These are phyloP conservation scores for Xylaria cubensis DNA, from an alignment of 495 filamentous ascomycete species.

Conservation along the genomic window DNA sequence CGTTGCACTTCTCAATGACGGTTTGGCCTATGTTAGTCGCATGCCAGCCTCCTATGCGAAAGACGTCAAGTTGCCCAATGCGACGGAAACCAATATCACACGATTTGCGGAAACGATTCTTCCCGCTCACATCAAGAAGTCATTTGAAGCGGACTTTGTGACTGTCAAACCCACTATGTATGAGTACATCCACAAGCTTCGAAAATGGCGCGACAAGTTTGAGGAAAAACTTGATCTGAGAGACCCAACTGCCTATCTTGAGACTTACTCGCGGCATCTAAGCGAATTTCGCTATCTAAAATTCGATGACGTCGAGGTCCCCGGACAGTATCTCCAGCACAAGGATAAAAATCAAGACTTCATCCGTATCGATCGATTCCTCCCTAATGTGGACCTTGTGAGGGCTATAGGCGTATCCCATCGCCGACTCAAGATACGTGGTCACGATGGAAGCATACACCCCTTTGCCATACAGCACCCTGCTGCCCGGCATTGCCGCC, in stretches of 20 bases:
- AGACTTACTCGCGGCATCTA: conserved; percentile 83
- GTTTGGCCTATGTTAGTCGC: conserved; percentile 83
- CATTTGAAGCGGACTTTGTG: conserved; percentile 97
- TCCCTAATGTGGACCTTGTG: conserved; percentile 91
- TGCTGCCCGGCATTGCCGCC: conserved; percentile 84
- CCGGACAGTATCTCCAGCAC: conserved; percentile 94
- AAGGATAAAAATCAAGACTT: conserved; percentile 99
- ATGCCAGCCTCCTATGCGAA: conserved; percentile 84
- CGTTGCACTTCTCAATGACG: conserved; percentile 94
- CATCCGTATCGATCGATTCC: conserved; percentile 92
- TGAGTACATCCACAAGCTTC: conserved; percentile 96
- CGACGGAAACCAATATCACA: conserved; percentile 94
- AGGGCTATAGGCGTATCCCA: conserved; percentile 88
- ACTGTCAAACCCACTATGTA: conserved; percentile 91
- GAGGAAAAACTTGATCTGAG: conserved; percentile 97
- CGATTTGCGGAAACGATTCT: conserved; percentile 96
- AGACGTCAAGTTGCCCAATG: conserved; percentile 85
- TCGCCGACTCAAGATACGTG: conserved; percentile 90
- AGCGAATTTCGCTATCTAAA: conserved; percentile 97
- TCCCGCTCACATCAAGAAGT: conserved; percentile 86
- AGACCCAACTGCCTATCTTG: conserved; percentile 68
- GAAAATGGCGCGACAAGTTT: conserved; percentile 96
- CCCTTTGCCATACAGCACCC: conserved; percentile 96
- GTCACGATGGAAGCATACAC: conserved; percentile 96
- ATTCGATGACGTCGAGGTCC: conserved; percentile 97